phyloP scores from a whole-genome alignment of 1,284 basidiomycete species.

The Porogramme epimiltina region DNA sequence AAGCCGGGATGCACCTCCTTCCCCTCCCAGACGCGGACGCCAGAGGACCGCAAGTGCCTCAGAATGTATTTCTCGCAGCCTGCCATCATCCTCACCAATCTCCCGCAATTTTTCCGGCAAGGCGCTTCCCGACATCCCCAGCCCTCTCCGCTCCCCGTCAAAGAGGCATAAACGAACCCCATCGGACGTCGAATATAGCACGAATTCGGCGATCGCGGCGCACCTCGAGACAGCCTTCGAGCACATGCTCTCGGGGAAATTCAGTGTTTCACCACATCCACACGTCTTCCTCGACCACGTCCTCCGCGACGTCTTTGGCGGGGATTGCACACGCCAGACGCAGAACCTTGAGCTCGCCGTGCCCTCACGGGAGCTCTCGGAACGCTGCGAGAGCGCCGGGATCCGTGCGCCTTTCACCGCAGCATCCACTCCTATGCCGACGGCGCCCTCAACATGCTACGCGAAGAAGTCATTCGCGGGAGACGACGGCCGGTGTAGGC shows the following conservation, averaged over 20 bases:
- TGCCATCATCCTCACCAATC: not conserved
- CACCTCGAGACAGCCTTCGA: conserved; percentile 55
- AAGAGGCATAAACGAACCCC: conserved; percentile 6
- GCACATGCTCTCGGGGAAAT: conserved; percentile 51
- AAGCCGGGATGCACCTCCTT: not conserved
- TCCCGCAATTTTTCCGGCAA: conserved; percentile 7
- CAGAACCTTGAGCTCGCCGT: conserved; percentile 54
- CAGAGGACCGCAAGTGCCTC: conserved; percentile 10
- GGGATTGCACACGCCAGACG: conserved; percentile 29
- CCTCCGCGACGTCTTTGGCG: conserved; percentile 54
- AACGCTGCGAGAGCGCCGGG: conserved; percentile 1
- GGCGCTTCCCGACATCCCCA: not conserved
- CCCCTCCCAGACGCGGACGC: conserved; percentile 3
- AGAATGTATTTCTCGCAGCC: not conserved
- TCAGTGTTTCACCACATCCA: conserved; percentile 50
- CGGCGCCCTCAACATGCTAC: not conserved
- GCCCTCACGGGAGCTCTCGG: conserved; percentile 44
- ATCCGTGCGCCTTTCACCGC: not conserved
- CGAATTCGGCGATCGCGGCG: conserved; percentile 37
- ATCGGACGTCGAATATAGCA: conserved; percentile 30
- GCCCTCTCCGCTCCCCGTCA: conserved; percentile 1
- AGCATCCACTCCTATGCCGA: too few species aligned
- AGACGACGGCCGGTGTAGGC: conserved; percentile 33
- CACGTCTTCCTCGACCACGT: conserved; percentile 43
- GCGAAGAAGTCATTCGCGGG: not conserved